A percentile compares a stretch with the other conserved stretches of the same genome.
phyloP scores from a whole-genome alignment of 2,329 filamentous ascomycete genomes.

The Cordyceps cicadae region DNA sequence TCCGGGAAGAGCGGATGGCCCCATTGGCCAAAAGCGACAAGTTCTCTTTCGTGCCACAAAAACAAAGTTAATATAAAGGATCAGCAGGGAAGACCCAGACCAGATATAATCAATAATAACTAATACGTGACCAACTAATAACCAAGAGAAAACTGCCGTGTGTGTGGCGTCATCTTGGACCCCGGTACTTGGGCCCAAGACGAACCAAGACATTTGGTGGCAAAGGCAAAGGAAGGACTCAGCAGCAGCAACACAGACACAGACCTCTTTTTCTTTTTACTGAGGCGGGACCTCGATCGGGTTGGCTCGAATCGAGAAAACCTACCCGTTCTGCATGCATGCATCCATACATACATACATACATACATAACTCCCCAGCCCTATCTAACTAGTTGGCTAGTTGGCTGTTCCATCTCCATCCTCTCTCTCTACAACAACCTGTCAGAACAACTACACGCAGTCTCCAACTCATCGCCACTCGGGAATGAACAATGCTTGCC shows the following conservation, averaged over 20 bases:
- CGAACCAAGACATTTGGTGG: too few relatives aligned
- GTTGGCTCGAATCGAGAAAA: background rate
- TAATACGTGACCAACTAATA: background rate
- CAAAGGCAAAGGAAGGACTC: background rate
- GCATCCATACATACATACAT: too few relatives aligned
- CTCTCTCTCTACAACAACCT: background rate
- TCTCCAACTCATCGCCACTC: background rate
- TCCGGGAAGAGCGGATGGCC: too few relatives aligned
- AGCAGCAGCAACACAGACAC: background rate
- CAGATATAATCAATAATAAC: background rate
- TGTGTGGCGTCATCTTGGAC: background rate
- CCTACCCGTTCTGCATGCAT: background rate
- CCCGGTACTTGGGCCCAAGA: conserved; percentile 1
- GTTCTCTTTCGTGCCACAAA: background rate
- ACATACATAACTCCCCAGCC: background rate
- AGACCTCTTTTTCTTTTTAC: background rate
- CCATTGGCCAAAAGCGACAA: background rate
- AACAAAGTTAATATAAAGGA: background rate
- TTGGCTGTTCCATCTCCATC: background rate
- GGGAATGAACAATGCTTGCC: background rate
- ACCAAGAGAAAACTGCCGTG: background rate
- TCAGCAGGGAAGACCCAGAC: background rate
- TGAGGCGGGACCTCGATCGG: background rate
- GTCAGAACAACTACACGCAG: background rate
- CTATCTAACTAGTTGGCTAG: background rate